Percentiles rank a stretch among this genome's conserved stretches.
These are phyloP conservation scores for Beauveria asiatica DNA, from an alignment of 2,329 filamentous ascomycete species.

Conservation along the genomic window DNA sequence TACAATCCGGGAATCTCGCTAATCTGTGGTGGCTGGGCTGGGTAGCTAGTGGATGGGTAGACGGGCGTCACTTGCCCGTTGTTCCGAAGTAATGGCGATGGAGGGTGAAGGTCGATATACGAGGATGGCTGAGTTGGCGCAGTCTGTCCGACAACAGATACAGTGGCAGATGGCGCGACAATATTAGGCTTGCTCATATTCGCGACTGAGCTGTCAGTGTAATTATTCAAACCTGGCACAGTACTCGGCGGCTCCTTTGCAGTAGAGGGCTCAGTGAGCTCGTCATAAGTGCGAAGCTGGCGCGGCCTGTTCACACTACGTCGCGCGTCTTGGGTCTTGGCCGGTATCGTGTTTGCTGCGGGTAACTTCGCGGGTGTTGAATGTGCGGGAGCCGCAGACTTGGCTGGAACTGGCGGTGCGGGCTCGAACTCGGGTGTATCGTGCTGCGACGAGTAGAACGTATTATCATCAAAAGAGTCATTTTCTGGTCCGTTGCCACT, in stretches of 20 bases:
- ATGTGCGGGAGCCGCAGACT: background rate
- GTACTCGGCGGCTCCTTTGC: slow-evolving; percentile 7
- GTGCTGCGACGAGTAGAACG: slow-evolving; percentile 91
- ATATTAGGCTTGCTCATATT: slow-evolving; percentile 21
- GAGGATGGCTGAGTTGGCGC: slow-evolving; percentile 5
- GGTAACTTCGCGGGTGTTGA: background rate
- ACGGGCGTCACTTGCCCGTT: slow-evolving; percentile 67
- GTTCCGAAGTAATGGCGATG: slow-evolving; percentile 59
- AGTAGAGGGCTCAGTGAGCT: background rate
- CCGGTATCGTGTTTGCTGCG: slow-evolving; percentile 10
- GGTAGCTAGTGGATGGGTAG: slow-evolving; percentile 59
- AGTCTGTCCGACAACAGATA: background rate
- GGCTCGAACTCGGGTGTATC: slow-evolving; percentile 57
- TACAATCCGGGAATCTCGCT: slow-evolving; percentile 5
- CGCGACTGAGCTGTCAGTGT: slow-evolving; percentile 13
- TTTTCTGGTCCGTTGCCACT: slow-evolving; percentile 53
- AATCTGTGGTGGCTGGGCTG: slow-evolving; percentile 42
- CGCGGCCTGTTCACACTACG: slow-evolving; percentile 2
- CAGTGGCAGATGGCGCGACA: slow-evolving; percentile 4
- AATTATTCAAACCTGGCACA: slow-evolving; percentile 25
- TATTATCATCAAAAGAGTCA: slow-evolving; percentile 87
- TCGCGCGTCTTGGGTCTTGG: background rate
- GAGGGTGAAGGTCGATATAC: slow-evolving; percentile 26
- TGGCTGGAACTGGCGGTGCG: slow-evolving; percentile 33
- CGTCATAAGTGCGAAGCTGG: slow-evolving; percentile 4